A percentile compares a stretch with the other conserved stretches of the same genome.
Evolutionary conservation across 2,329 filamentous ascomycete genomes (phyloP).

Genomic region (Orbilia blumenaviensis): DNA sequence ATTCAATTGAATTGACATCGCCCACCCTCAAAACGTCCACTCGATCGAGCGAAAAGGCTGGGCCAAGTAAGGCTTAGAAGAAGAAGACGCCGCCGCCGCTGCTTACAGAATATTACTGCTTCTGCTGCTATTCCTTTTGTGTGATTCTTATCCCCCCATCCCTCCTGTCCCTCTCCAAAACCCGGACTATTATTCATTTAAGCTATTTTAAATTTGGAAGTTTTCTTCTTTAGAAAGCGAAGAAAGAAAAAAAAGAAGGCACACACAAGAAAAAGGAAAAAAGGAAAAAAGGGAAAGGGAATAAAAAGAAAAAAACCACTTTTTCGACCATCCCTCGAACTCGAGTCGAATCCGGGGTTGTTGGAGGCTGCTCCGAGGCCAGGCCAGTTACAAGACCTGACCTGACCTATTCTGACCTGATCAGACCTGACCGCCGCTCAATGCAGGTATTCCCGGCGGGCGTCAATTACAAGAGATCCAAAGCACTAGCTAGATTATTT

Average conservation of each 20-base stretch:
- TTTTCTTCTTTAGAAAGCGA: conserved; percentile 24
- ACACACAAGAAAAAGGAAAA: too few species aligned
- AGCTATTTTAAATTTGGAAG: too few species aligned
- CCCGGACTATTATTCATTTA: conserved; percentile 36
- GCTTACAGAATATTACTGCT: conserved; percentile 29
- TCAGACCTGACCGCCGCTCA: conserved; percentile 1
- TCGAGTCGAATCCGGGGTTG: conserved; percentile 41
- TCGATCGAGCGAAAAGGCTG: conserved; percentile 20
- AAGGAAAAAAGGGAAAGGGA: conserved; percentile 30
- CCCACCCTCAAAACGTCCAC: neutral
- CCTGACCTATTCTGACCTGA: too few species aligned
- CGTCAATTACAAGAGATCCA: conserved; percentile 10
- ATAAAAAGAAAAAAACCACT: conserved; percentile 44
- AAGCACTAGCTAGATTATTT: neutral
- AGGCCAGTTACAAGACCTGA: conserved; percentile 20
- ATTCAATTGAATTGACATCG: too few species aligned
- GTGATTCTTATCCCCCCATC: conserved; percentile 9
- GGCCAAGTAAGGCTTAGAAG: conserved; percentile 22
- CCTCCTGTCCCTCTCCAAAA: conserved; percentile 22
- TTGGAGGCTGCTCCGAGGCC: conserved; percentile 22
- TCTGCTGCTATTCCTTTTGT: conserved; percentile 29
- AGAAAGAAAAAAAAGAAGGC: conserved; percentile 10
- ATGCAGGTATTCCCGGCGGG: conserved; percentile 22
- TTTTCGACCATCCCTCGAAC: conserved; percentile 27
- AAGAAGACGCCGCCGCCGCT: conserved; percentile 8